A percentile compares a stretch with the other conserved stretches of the same genome.
Evolutionary conservation across 2,329 filamentous ascomycete species (phyloP).

Genomic region (Calycina herbarum): DNA sequence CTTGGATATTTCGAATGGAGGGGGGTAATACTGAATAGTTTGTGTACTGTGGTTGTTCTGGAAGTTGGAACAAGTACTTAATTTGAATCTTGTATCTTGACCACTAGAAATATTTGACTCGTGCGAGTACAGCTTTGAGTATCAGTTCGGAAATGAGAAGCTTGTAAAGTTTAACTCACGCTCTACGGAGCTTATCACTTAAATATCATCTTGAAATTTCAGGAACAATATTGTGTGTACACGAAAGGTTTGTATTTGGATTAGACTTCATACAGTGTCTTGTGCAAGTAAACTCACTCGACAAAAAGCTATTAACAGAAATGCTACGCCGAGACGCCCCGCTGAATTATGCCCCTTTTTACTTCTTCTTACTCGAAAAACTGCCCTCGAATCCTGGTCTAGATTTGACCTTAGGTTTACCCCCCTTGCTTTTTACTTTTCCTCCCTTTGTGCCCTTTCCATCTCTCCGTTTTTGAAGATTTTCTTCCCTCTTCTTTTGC

Average conservation of each 20-base stretch:
- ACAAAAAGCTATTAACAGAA: constrained; percentile 9
- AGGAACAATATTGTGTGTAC: background rate
- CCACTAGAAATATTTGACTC: too few relatives aligned
- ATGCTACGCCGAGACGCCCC: background rate
- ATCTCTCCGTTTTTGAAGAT: constrained; percentile 71
- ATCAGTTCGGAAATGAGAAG: too few relatives aligned
- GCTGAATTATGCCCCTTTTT: constrained; percentile 1
- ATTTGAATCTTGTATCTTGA: too few relatives aligned
- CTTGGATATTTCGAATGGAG: background rate
- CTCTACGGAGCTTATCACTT: too few relatives aligned
- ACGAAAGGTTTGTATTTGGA: background rate
- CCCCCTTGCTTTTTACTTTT: constrained; percentile 48
- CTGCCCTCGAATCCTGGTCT: constrained; percentile 58
- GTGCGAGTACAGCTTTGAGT: too few relatives aligned
- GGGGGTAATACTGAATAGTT: background rate
- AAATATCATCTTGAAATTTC: too few relatives aligned
- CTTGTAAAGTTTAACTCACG: too few relatives aligned
- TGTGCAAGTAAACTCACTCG: background rate
- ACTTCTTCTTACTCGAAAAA: constrained; percentile 30
- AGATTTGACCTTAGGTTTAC: constrained; percentile 43
- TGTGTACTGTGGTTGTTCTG: background rate
- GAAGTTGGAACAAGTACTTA: background rate
- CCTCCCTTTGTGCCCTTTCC: constrained; percentile 68
- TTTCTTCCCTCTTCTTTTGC: constrained; percentile 80
- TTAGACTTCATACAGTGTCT: constrained; percentile 1